Base-by-base conservation (phyloP, 2,329 filamentous ascomycete species). In the Nigrospora sphaerica region DNA sequence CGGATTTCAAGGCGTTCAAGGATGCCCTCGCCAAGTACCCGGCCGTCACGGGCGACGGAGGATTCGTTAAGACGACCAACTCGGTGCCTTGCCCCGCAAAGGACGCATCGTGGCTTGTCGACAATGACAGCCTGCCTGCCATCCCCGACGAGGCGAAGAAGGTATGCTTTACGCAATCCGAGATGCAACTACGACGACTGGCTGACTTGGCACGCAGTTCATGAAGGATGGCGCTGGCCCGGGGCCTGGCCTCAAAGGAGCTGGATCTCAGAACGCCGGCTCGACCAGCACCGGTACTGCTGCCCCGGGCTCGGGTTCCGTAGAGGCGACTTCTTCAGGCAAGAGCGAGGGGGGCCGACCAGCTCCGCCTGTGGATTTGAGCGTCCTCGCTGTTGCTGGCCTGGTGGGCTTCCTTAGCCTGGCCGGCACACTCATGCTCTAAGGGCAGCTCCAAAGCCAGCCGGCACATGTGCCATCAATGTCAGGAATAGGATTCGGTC, bases 1-100 rank as follows among this genome's bases (percentile, higher is more conserved):
- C 66, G 36, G 87, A 92, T 60, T 95, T 84, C 67, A 63, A 68
- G 40, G 67, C 67, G 51, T 73, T 78, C 57, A 68, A 72, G 57
- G 62, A 59, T 12, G 75, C 75, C 43, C 62, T 81, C 46, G 54
- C 62, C 44, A 65, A 70, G 44, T 71, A 77, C 62, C 67, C 77
- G 23, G 64, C 69, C 6, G 78, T 78, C 14, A 71, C 68, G 17
- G 77, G 74, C 37, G 54, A 68, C 44, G 77, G 73, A 42, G 77
- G 76, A 47, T 72, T 70, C 53, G 62, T 69, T 23, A 66, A 67
- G 12, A 73, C 72, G 39, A 74, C 74, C 7, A 64, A 73, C 50
- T 57, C 70, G 13, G 66, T 63, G 37, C 57, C 64, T 10, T 81
- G 78, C 66, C 78, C 78, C 23, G 70, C 71, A 34, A 62, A 66